Evolutionary conservation across 1,284 basidiomycete genomes (phyloP).

Genomic region (Malassezia yamatoensis): DNA sequence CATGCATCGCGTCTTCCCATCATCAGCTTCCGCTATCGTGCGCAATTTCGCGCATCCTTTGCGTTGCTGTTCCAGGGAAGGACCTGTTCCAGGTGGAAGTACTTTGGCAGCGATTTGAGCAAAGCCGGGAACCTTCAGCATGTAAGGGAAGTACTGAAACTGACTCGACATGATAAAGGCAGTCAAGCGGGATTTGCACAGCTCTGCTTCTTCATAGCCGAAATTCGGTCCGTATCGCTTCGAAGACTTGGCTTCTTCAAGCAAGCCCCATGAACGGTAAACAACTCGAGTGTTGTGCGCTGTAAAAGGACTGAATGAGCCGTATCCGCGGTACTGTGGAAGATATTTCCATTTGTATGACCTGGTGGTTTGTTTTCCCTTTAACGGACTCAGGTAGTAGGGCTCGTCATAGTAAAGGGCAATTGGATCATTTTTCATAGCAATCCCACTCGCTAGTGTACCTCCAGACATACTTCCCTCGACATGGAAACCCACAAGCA

Average conservation of each 20-base stretch:
- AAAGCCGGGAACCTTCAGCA: not conserved
- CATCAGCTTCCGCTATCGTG: conserved; percentile 50
- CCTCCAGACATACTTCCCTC: conserved; percentile 60
- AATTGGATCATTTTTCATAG: conserved; percentile 50
- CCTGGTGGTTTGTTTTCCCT: conserved; percentile 39
- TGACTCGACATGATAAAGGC: conserved; percentile 7
- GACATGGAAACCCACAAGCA: conserved; percentile 50
- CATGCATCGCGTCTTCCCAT: conserved; percentile 51
- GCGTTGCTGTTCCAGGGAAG: conserved; percentile 13
- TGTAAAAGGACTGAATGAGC: conserved; percentile 59
- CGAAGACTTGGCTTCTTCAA: conserved; percentile 49
- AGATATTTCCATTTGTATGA: conserved; percentile 53
- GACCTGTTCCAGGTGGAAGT: conserved; percentile 13
- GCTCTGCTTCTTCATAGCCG: conserved; percentile 63
- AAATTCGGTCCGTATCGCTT: conserved; percentile 53
- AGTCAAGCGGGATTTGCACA: conserved; percentile 40
- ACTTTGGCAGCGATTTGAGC: not conserved
- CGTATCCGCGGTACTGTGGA: conserved; percentile 53
- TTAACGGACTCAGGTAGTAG: conserved; percentile 23
- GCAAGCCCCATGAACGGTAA: conserved; percentile 67
- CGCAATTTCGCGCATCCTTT: conserved; percentile 14
- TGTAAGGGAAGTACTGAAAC: conserved; percentile 1
- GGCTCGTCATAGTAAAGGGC: conserved; percentile 56
- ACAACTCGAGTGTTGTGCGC: conserved; percentile 60
- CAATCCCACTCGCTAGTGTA: conserved; percentile 56